Evolutionary conservation across 2,329 filamentous ascomycete species (phyloP).

Genomic region (Monosporascus sp.): DNA sequence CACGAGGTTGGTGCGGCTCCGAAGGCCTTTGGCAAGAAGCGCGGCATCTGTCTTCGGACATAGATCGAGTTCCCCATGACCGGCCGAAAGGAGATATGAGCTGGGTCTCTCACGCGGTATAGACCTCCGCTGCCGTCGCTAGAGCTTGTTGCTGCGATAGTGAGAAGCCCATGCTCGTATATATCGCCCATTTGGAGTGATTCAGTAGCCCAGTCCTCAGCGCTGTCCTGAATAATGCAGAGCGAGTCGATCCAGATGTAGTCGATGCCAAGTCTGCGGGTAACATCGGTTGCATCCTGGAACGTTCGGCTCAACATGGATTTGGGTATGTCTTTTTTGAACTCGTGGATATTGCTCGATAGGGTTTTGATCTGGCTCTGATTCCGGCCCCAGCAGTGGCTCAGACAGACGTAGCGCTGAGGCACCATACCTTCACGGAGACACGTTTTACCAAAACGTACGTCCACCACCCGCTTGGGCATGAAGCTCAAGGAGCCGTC

Average conservation of each 20-base stretch:
- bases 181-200: conserved; percentile 6
- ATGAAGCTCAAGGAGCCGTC: neutral
- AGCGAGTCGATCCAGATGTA: conserved; percentile 4
- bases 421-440: conserved; percentile 2
- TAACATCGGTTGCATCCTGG: conserved; percentile 6
- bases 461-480: conserved; percentile 7
- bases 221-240: too few relatives aligned
- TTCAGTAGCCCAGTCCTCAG: conserved; percentile 7
- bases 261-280: conserved; percentile 2
- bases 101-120: conserved; percentile 2
- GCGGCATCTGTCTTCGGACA: neutral
- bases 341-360: conserved; percentile 1
- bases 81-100: neutral
- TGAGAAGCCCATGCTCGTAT: conserved; percentile 4
- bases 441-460: neutral
- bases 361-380: conserved; percentile 5
- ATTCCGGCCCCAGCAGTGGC: conserved; percentile 9
- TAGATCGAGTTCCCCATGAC: neutral
- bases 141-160: conserved; percentile 6
- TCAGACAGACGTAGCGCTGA: conserved; percentile 7
- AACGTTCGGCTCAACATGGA: conserved; percentile 4
- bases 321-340: conserved; percentile 3
- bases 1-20: neutral
- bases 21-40: neutral
- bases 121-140: conserved; percentile 6